Evolutionary conservation across 2,329 filamentous ascomycete genomes (phyloP).

Genomic region (Phialemoniopsis sp.): DNA sequence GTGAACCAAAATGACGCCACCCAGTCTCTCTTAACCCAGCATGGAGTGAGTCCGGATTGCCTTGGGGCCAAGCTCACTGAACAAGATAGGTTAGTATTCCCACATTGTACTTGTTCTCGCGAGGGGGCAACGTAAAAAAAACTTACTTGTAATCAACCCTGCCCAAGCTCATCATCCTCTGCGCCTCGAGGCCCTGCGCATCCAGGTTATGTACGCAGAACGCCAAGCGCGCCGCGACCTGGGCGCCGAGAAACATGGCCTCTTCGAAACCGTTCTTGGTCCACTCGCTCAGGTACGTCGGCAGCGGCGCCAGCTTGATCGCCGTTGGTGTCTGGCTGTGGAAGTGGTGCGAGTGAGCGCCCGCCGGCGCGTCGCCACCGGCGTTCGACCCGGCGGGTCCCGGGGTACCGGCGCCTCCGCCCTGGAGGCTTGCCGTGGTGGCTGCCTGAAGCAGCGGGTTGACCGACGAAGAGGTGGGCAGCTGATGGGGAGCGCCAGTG

Average conservation of each 20-base stretch:
- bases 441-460: constrained; percentile 92
- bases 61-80: constrained; percentile 50
- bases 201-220: constrained; percentile 58
- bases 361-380: constrained; percentile 31
- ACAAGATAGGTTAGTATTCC: constrained; percentile 5
- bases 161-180: constrained; percentile 52
- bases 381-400: constrained; percentile 28
- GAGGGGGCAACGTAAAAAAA: not conserved
- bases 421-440: constrained; percentile 64
- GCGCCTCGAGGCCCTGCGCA: constrained; percentile 43
- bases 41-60: constrained; percentile 49
- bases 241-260: constrained; percentile 79
- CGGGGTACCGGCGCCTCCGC: constrained; percentile 35
- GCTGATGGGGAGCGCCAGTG: constrained; percentile 51
- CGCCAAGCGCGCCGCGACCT: constrained; percentile 68
- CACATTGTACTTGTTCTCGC: not conserved
- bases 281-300: constrained; percentile 89
- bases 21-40: constrained; percentile 29
- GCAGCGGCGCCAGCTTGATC: constrained; percentile 73
- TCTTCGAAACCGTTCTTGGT: constrained; percentile 78
- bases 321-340: constrained; percentile 73
- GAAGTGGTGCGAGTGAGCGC: constrained; percentile 42
- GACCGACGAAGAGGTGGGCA: constrained; percentile 48
- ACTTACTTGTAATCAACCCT: constrained; percentile 60
- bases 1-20: not conserved